phyloP scores from a whole-genome alignment of 1,284 basidiomycete species.

The Salmacisia buchloeana region DNA sequence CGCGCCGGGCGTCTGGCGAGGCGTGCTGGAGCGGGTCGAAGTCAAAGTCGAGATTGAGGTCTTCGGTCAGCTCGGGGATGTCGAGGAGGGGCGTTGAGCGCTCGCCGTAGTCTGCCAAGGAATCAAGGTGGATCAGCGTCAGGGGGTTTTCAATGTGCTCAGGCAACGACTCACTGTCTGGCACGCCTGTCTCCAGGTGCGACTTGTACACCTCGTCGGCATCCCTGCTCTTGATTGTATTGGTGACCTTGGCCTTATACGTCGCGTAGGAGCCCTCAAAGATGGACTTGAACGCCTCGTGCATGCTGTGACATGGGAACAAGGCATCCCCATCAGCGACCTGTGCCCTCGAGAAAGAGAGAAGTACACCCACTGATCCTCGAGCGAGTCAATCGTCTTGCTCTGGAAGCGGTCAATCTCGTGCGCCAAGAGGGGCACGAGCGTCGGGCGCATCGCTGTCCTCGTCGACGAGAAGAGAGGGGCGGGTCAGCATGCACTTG shows the following conservation, averaged over 20 bases:
- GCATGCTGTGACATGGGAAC: not conserved
- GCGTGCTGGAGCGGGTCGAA: constrained; percentile 12
- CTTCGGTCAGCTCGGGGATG: constrained; percentile 11
- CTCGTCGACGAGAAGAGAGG: not conserved
- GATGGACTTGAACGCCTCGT: constrained; percentile 12
- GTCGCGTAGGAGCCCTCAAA: constrained; percentile 8
- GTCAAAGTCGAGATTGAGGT: constrained; percentile 8
- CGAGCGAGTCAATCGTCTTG: constrained; percentile 11
- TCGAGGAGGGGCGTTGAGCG: constrained; percentile 3
- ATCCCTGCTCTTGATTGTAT: not conserved
- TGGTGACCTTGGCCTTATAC: constrained; percentile 1
- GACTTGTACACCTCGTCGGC: not conserved
- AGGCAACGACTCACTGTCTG: not conserved
- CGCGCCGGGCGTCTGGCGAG: constrained; percentile 1
- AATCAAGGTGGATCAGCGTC: not conserved
- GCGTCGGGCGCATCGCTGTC: constrained; percentile 7
- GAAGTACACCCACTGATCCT: constrained; percentile 6
- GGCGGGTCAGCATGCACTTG: too few species aligned
- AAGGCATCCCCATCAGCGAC: not conserved
- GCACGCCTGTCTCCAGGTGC: constrained; percentile 4
- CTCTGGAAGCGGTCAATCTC: constrained; percentile 11
- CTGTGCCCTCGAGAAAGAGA: not conserved
- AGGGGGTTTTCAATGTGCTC: too few species aligned
- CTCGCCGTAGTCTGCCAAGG: not conserved
- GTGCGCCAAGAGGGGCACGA: constrained; percentile 4